Evolutionary conservation across 768 basidiomycete species (phyloP).

Genomic region (Dioszegia crocea): DNA sequence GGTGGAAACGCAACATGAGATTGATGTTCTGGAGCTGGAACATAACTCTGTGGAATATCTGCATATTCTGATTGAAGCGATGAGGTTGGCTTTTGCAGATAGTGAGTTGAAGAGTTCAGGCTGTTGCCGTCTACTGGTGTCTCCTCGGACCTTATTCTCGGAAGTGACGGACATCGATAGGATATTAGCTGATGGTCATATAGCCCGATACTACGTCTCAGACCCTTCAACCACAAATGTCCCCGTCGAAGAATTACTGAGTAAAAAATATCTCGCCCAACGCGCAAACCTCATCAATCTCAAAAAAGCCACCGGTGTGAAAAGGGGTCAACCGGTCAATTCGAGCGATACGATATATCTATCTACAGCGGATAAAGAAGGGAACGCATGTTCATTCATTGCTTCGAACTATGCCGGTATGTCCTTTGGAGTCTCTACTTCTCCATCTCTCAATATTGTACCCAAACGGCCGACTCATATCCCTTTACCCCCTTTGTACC

Average conservation of each 20-base stretch:
- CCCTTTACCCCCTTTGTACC: too few species aligned
- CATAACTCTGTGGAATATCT: slow-evolving; percentile 88
- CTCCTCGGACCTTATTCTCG: not conserved
- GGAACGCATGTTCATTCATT: slow-evolving; percentile 52
- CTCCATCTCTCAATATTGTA: too few species aligned
- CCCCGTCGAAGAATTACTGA: slow-evolving; percentile 76
- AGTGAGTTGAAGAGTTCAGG: too few species aligned
- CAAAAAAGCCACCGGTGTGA: slow-evolving; percentile 62
- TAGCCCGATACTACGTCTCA: slow-evolving; percentile 75
- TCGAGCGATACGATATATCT: slow-evolving; percentile 95
- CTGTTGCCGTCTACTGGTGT: too few species aligned
- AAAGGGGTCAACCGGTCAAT: slow-evolving; percentile 72
- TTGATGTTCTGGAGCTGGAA: slow-evolving; percentile 71
- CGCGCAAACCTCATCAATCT: slow-evolving; percentile 79
- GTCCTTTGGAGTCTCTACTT: too few species aligned
- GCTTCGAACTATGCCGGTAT: slow-evolving; percentile 47
- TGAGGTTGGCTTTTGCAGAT: slow-evolving; percentile 72
- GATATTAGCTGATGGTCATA: not conserved
- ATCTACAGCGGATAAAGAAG: slow-evolving; percentile 61
- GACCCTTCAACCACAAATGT: slow-evolving; percentile 76
- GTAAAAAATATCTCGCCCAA: slow-evolving; percentile 78
- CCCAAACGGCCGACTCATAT: too few species aligned
- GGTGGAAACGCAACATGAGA: slow-evolving; percentile 69
- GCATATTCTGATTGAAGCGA: slow-evolving; percentile 77
- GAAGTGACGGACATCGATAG: not conserved